Evolutionary conservation across 495 filamentous ascomycete species (phyloP), one percentile per base, ranked within the genome.

Genomic region (Penicillium atrosanguineum): DNA sequence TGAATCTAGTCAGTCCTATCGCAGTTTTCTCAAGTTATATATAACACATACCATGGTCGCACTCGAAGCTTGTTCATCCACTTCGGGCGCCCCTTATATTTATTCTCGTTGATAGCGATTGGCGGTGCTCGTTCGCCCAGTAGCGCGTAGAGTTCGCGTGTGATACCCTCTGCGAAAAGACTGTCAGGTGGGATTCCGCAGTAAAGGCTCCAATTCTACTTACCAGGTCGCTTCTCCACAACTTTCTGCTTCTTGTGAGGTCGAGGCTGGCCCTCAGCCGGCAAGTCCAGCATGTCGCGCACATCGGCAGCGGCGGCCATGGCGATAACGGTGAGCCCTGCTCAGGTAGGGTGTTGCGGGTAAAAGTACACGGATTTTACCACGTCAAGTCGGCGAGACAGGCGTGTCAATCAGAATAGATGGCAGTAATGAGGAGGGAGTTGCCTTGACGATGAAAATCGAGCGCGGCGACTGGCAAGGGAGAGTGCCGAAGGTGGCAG

Each of bases 221-320:
- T 61, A 81, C 85, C 89, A 64, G 86, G 88, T 57, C 89, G 82
- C 56, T 85, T 84, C 48, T 82, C 83, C 7, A 78, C 75, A 0
- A 82, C 80, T 65, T 90, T 92, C 66, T 87, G 84, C 63, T 93
- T 93, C 74, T 95, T 95, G 44, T 80, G 70, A 11, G 87, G 84
- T 50, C 80, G 77, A 38, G 81, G 73, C 56, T 81, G 73, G 56
- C 81, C 83, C 62, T 87, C 78, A 50, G 74, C 79, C 46, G 89
- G 85, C 64, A 95, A 76, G 69, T 90, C 87, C 70, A 96, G 86
- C 69, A 96, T 89, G 72, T 96, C 91, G 71, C 88, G 90, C 52
- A 94, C 84, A 80, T 96, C 91, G 71, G 89, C 90, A 60, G 76
- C 78, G 62, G 87, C 76, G 60, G 87, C 81, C 86, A 90, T 92